These are phyloP conservation scores for Cicer cuneatum DNA, from an alignment of 306 rosid genomes.

Conservation along the genomic window DNA sequence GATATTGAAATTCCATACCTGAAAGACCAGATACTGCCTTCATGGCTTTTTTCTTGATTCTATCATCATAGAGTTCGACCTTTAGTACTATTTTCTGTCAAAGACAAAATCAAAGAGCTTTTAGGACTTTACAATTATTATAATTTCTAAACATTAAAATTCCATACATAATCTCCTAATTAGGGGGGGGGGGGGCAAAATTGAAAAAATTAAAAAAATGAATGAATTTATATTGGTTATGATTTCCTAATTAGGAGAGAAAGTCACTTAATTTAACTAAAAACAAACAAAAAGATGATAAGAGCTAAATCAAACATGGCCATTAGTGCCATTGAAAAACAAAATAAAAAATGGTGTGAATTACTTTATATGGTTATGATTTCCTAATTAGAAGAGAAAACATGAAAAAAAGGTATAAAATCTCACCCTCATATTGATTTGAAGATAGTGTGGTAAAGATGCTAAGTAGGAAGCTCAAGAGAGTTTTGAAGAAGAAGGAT, in stretches of 20 bases:
- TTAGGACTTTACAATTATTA: neutral
- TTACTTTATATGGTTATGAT: neutral
- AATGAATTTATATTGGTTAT: no score
- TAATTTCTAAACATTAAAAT: slow-evolving; percentile 25
- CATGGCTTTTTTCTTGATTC: slow-evolving; percentile 64
- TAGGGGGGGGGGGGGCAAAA: no score
- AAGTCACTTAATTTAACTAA: neutral
- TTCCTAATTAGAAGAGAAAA: neutral
- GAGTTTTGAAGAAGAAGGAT: neutral
- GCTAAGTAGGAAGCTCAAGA: neutral
- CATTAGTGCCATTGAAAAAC: no score
- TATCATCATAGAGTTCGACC: slow-evolving; percentile 58
- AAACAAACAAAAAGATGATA: neutral
- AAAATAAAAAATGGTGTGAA: no score
- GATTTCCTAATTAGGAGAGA: no score
- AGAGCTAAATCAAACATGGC: no score
- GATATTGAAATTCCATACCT: slow-evolving; percentile 48
- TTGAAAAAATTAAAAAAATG: no score
- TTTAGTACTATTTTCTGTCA: slow-evolving; percentile 73
- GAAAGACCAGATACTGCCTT: slow-evolving; percentile 65
- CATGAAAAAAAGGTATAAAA: neutral
- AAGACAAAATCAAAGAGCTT: slow-evolving; percentile 11
- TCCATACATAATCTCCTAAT: neutral
- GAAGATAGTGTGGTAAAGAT: neutral
- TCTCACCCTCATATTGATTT: slow-evolving; percentile 49